These are phyloP conservation scores for Kalanchoe fedtschenkoi DNA, from an alignment of 164 flowering plant species.

Conservation along the genomic window DNA sequence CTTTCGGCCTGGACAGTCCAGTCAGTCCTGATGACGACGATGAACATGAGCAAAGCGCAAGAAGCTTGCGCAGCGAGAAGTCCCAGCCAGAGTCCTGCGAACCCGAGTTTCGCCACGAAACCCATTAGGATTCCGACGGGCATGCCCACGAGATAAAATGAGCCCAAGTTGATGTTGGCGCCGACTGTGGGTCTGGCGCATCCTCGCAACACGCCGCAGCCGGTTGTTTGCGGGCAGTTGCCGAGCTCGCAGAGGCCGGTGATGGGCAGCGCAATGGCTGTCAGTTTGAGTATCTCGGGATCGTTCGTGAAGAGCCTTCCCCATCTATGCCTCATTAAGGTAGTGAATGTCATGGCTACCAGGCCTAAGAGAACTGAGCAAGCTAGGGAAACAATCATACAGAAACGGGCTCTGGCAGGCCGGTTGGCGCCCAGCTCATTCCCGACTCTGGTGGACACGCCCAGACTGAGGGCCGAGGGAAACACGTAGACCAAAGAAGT, in stretches of 20 bases:
- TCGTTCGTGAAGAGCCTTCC: constrained; percentile 69
- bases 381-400: constrained; percentile 47
- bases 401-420: constrained; percentile 60
- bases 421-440: constrained; percentile 79
- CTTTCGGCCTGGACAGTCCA: constrained; percentile 62
- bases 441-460: constrained; percentile 78
- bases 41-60: constrained; percentile 69
- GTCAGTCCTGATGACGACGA: constrained; percentile 56
- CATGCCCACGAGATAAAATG: constrained; percentile 89
- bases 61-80: constrained; percentile 84
- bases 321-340: constrained; percentile 70
- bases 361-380: constrained; percentile 59
- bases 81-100: constrained; percentile 82
- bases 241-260: constrained; percentile 91
- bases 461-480: constrained; percentile 74
- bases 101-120: constrained; percentile 59
- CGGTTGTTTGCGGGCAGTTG: constrained; percentile 94
- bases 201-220: constrained; percentile 86
- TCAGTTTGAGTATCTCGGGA: constrained; percentile 52
- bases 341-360: constrained; percentile 54
- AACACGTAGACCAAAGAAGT: constrained; percentile 84
- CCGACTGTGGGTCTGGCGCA: constrained; percentile 77
- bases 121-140: constrained; percentile 78
- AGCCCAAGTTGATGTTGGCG: constrained; percentile 85
- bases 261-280: constrained; percentile 68